Base-by-base conservation (phyloP, 1,284 basidiomycete species). In the Albatrellus sp. region DNA sequence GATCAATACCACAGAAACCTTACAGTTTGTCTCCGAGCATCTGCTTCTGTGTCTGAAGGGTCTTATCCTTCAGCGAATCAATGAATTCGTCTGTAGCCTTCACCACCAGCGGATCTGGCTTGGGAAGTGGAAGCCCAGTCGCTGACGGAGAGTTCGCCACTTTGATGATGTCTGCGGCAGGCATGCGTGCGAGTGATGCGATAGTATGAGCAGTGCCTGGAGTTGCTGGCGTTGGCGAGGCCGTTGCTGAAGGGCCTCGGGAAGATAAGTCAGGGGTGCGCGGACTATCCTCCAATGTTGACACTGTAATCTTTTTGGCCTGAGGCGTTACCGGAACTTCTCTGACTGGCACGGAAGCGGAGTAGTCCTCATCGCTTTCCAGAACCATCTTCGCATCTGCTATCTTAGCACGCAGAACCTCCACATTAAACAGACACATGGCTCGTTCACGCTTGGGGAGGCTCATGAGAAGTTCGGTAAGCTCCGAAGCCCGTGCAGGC, bases 391-490 rank as follows among this genome's bases (percentile, higher is more conserved):
- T 84, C 8, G 90, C 90, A 54, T 90, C 90, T 1, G 73, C 74
- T 11, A 93, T 69, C 62, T 93, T 93, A 17, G 67, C 68, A 44
- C 77, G 72, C 30, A 93, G 68, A 33, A 88, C 73, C 52, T 92
- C 88, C 8, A 71, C 69, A 53, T 90, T 93, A 70, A 93, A 93
- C 36, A 93, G 67, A 61, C 87, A 90, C 75, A 93, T 72, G 0
- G 88, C 89, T 2, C 89, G 77, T 53, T 94, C 90, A 52, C 86
- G 78, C 63, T 90, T 92, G 2, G 85, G 80, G 19, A 94, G 68
- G 51, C 78, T 80, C 74, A 90, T 84, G 31, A 93, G 64, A 43
- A 93, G 67, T 41, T 87, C 86, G 0, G 82, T 79, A 43, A 90
- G 69, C 50, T 86, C 78, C 4, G 56, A 59, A 37, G 77, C 73